These are phyloP conservation scores for Saccharomycopsis lassenensis DNA, from an alignment of 805 yeast species.

Conservation along the genomic window DNA sequence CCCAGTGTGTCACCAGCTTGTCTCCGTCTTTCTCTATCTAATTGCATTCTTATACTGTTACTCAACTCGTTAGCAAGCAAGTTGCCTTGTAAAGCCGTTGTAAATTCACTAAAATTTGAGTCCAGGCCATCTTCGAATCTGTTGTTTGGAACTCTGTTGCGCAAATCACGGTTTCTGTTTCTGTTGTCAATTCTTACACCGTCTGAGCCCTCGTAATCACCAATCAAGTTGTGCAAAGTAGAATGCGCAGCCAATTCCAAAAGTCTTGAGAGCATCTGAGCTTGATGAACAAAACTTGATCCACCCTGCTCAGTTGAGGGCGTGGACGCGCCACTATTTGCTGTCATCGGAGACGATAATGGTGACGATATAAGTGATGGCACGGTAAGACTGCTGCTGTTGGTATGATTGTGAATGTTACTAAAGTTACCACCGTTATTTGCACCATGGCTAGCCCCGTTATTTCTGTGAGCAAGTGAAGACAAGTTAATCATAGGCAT, in stretches of 20 bases:
- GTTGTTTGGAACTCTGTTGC: slow-evolving; percentile 3
- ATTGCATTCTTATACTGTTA: slow-evolving; percentile 19
- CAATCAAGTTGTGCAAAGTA: slow-evolving; percentile 31
- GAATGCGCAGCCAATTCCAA: slow-evolving; percentile 36
- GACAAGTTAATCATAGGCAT: slow-evolving; percentile 9
- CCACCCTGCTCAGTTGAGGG: too few relatives aligned
- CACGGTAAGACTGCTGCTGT: too few relatives aligned
- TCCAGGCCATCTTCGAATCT: slow-evolving; percentile 23
- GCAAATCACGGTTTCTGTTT: slow-evolving; percentile 14
- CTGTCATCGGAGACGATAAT: too few relatives aligned
- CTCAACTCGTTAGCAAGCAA: slow-evolving; percentile 29
- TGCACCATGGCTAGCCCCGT: not conserved
- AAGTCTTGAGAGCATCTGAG: slow-evolving; percentile 32
- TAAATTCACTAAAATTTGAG: slow-evolving; percentile 34
- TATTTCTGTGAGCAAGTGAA: too few relatives aligned
- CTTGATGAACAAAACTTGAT: slow-evolving; percentile 23
- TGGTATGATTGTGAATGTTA: not conserved
- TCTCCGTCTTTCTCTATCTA: slow-evolving; percentile 7
- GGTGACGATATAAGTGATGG: too few relatives aligned
- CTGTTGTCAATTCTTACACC: slow-evolving; percentile 25
- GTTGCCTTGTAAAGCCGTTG: slow-evolving; percentile 31
- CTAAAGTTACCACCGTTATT: not conserved
- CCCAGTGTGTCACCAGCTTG: slow-evolving; percentile 5
- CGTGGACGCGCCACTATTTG: too few relatives aligned
- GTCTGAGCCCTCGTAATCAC: slow-evolving; percentile 21